Percentiles rank a stretch among this genome's conserved stretches.
phyloP scores from a whole-genome alignment of 2,329 filamentous ascomycete genomes.

The Neurospora sp. region DNA sequence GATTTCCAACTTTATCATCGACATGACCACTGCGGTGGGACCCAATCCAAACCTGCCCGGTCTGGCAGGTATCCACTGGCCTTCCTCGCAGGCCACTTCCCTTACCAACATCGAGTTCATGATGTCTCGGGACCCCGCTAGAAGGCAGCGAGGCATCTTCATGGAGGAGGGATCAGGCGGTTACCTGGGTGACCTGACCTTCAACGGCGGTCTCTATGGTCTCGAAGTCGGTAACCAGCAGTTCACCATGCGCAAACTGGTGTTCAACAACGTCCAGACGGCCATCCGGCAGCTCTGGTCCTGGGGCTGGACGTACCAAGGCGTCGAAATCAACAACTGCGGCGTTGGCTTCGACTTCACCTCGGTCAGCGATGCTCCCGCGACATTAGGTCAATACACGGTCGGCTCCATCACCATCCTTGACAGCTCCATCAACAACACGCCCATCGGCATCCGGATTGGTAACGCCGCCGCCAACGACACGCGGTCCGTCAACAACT shows the following conservation, averaged over 20 bases:
- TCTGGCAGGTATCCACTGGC: constrained; percentile 54
- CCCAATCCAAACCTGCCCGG: too few species aligned
- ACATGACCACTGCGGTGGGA: constrained; percentile 32
- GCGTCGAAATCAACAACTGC: constrained; percentile 52
- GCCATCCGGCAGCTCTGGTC: constrained; percentile 66
- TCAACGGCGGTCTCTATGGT: constrained; percentile 57
- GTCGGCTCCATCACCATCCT: constrained; percentile 67
- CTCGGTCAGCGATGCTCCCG: constrained; percentile 6
- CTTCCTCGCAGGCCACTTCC: constrained; percentile 53
- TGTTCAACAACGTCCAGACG: constrained; percentile 53
- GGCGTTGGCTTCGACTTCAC: constrained; percentile 56
- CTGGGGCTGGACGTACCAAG: constrained; percentile 69
- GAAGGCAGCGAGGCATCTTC: constrained; percentile 44
- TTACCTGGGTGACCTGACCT: constrained; percentile 57
- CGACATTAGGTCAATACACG: constrained; percentile 32
- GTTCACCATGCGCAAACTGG: constrained; percentile 60
- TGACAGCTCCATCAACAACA: constrained; percentile 62
- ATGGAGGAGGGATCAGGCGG: constrained; percentile 57
- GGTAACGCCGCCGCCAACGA: constrained; percentile 19
- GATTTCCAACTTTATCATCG: constrained; percentile 47
- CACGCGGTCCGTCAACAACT: constrained; percentile 28
- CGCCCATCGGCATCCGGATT: constrained; percentile 53
- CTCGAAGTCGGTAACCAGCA: constrained; percentile 51
- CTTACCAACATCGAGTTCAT: constrained; percentile 47
- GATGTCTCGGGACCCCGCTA: constrained; percentile 35